Conservation (phyloP, 1,284 basidiomycete genomes). For the Pseudozyma tsukubaensis region DNA sequence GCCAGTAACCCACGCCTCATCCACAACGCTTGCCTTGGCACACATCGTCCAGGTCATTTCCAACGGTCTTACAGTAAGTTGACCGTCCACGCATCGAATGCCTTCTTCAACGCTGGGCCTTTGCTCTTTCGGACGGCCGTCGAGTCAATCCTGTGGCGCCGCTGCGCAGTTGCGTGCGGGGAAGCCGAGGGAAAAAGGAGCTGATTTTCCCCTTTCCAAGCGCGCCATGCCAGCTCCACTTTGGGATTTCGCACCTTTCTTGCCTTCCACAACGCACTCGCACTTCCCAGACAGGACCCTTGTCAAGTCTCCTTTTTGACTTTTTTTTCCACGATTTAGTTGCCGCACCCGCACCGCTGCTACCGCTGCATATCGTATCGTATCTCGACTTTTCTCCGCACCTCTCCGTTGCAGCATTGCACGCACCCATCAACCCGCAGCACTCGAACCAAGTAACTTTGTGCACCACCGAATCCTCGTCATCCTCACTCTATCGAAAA, state of each 20-base stretch:
- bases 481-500: background rate
- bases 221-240: slow-evolving; percentile 12
- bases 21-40: no score
- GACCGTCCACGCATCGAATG: no score
- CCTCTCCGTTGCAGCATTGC: slow-evolving; percentile 17
- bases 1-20: no score
- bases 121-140: no score
- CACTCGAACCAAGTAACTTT: background rate
- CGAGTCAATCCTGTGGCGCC: no score
- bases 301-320: background rate
- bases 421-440: background rate
- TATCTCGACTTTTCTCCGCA: slow-evolving; percentile 4
- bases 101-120: no score
- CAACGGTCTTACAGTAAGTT: no score
- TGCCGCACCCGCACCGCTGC: no score
- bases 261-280: slow-evolving; percentile 14
- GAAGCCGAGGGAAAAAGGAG: no score
- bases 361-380: background rate
- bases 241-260: slow-evolving; percentile 18
- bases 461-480: background rate
- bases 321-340: background rate
- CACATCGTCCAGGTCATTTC: no score
- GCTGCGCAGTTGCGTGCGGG: no score
- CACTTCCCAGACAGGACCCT: slow-evolving; percentile 3
- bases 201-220: no score